A percentile compares a stretch with the other conserved stretches of the same genome.
phyloP scores from a whole-genome alignment of 192 early-diverging fungal genomes.

The Mortierella claussenii region DNA sequence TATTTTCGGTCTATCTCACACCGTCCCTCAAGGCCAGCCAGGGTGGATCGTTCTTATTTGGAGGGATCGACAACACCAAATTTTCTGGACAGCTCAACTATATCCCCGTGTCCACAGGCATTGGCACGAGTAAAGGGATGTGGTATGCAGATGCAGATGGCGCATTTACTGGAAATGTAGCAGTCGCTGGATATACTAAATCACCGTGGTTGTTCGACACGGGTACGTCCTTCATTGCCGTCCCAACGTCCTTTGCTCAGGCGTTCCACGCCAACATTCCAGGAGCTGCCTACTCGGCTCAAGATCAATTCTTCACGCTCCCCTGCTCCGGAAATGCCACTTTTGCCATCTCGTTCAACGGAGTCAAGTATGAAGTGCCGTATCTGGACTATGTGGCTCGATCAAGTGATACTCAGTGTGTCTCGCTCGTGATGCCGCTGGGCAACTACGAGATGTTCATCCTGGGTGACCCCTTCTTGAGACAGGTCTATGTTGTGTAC shows the following conservation, averaged over 20 bases:
- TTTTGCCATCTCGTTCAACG: constrained; percentile 41
- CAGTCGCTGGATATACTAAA: constrained; percentile 31
- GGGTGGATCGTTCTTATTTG: constrained; percentile 48
- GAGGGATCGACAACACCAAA: constrained; percentile 44
- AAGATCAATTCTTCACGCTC: constrained; percentile 17
- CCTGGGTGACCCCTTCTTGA: constrained; percentile 44
- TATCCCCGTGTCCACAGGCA: constrained; percentile 17
- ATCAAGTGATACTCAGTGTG: constrained; percentile 10
- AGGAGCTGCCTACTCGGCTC: constrained; percentile 20
- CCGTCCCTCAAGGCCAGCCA: constrained; percentile 8
- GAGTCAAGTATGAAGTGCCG: constrained; percentile 36
- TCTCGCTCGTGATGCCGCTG: constrained; percentile 43
- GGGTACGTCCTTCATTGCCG: constrained; percentile 51
- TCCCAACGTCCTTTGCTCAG: constrained; percentile 29
- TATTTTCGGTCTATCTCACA: constrained; percentile 43
- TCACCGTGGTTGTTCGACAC: constrained; percentile 51
- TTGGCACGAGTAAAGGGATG: constrained; percentile 28
- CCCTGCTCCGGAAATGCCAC: constrained; percentile 36
- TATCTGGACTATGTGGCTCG: constrained; percentile 40
- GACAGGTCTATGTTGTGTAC: constrained; percentile 47
- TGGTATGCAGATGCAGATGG: constrained; percentile 38
- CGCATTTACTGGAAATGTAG: constrained; percentile 5
- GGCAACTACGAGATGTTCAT: constrained; percentile 48
- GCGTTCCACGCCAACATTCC: constrained; percentile 40
- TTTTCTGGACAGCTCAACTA: constrained; percentile 26